phyloP scores from a whole-genome alignment of 495 filamentous ascomycete genomes.

The Bombardia bombarda region DNA sequence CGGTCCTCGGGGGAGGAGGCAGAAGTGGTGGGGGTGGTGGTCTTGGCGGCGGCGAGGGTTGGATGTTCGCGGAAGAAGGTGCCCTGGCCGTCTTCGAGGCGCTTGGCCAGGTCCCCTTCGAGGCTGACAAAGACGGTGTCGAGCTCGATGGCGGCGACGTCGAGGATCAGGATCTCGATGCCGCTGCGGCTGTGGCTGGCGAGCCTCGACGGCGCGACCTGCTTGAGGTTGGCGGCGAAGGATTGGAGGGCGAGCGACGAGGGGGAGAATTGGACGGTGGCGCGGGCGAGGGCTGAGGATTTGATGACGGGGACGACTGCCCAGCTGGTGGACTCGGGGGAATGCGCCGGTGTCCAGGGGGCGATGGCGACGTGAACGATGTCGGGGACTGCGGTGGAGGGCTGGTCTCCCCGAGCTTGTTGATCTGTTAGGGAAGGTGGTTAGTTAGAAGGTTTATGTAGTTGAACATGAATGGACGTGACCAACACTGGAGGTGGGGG shows the following conservation, averaged over 20 bases:
- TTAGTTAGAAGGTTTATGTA: conserved; percentile 15
- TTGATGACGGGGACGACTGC: conserved; percentile 71
- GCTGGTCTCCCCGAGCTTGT: conserved; percentile 22
- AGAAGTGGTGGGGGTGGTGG: conserved; percentile 14
- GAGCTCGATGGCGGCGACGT: conserved; percentile 69
- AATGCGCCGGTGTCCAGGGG: conserved; percentile 61
- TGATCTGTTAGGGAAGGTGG: too few species aligned
- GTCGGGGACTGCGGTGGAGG: conserved; percentile 15
- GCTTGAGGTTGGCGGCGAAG: conserved; percentile 56
- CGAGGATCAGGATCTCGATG: conserved; percentile 74
- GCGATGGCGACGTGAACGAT: conserved; percentile 68
- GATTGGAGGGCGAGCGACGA: conserved; percentile 69
- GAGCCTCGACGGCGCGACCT: conserved; percentile 53
- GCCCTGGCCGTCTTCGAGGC: conserved; percentile 49
- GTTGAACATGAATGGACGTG: not conserved
- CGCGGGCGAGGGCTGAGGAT: conserved; percentile 54
- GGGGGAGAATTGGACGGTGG: conserved; percentile 77
- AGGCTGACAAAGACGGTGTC: conserved; percentile 80
- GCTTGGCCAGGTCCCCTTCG: conserved; percentile 61
- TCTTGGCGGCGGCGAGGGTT: conserved; percentile 18
- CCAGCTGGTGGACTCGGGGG: conserved; percentile 64
- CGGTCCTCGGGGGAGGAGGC: conserved; percentile 51
- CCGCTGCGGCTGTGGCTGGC: conserved; percentile 50
- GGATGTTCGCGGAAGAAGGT: conserved; percentile 46
- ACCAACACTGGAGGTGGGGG: conserved; percentile 36